A percentile compares a stretch with the other conserved stretches of the same genome.
Conservation (phyloP, 345 rosid genomes). For the Eucalyptus melliodora region DNA sequence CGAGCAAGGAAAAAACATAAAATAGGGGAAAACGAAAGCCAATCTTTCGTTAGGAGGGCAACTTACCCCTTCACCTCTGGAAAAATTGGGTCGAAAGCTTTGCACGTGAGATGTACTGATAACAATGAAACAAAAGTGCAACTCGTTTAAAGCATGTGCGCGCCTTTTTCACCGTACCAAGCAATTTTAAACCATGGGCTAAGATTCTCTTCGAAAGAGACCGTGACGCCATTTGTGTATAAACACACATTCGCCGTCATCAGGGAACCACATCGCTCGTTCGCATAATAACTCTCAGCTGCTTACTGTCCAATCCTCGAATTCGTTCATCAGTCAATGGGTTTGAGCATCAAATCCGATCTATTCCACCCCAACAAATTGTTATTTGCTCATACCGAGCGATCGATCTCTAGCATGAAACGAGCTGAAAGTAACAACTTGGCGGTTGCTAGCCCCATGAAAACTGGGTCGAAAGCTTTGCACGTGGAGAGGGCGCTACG, state of each 20-base stretch:
- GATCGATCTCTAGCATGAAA: not conserved
- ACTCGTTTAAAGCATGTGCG: not conserved
- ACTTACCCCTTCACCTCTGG: slow-evolving; percentile 42
- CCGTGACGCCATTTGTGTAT: not conserved
- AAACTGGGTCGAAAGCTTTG: not conserved
- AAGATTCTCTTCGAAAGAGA: not conserved
- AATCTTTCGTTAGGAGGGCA: not conserved
- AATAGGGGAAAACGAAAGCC: not conserved
- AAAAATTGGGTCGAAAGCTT: not conserved
- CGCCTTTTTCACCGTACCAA: not conserved
- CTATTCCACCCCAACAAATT: not conserved
- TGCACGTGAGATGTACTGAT: too few relatives aligned
- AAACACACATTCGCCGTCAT: not conserved
- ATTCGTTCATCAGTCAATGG: not conserved
- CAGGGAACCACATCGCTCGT: not conserved
- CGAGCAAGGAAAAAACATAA: not conserved
- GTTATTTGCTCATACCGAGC: not conserved
- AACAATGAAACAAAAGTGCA: not conserved
- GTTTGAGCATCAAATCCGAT: not conserved
- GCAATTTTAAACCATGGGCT: not conserved
- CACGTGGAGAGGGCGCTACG: not conserved
- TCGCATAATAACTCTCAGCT: not conserved
- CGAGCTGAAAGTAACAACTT: not conserved
- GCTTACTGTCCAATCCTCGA: not conserved
- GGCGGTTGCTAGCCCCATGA: not conserved